phyloP scores from a whole-genome alignment of 805 yeast genomes.

The Candida railenensis region DNA sequence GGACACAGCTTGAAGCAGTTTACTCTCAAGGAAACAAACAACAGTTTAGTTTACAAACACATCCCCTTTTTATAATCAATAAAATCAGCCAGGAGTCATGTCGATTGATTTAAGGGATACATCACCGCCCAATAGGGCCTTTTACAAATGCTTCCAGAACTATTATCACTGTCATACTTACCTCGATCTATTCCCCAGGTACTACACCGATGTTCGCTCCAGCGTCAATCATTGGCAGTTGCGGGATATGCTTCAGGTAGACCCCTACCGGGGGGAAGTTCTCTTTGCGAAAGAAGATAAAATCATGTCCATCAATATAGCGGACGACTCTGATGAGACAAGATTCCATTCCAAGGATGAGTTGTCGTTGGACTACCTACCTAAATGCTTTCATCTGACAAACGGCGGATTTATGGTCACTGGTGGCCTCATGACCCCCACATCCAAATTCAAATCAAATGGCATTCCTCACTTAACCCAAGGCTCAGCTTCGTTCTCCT shows the following conservation, averaged over 20 bases:
- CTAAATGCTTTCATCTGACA: slow-evolving; percentile 64
- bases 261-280: slow-evolving; percentile 40
- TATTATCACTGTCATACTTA: slow-evolving; percentile 39
- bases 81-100: too few species aligned
- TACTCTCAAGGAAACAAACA: too few species aligned
- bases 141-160: slow-evolving; percentile 39
- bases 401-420: slow-evolving; percentile 47
- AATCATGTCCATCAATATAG: slow-evolving; percentile 45
- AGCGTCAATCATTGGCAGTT: slow-evolving; percentile 72
- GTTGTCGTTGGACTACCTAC: slow-evolving; percentile 59
- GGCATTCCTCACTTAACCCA: slow-evolving; percentile 11
- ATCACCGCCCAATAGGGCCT: slow-evolving; percentile 1
- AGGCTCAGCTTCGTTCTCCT: too few species aligned
- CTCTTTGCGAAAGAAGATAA: slow-evolving; percentile 59
- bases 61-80: too few species aligned
- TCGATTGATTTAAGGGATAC: background rate
- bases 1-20: too few species aligned
- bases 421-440: slow-evolving; percentile 50
- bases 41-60: too few species aligned
- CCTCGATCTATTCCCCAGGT: slow-evolving; percentile 35
- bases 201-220: slow-evolving; percentile 29
- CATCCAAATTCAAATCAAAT: slow-evolving; percentile 25
- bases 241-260: slow-evolving; percentile 67
- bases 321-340: slow-evolving; percentile 18
- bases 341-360: slow-evolving; percentile 28